Conservation (phyloP, 441 rosid genomes). For the Isatis lusitanica region DNA sequence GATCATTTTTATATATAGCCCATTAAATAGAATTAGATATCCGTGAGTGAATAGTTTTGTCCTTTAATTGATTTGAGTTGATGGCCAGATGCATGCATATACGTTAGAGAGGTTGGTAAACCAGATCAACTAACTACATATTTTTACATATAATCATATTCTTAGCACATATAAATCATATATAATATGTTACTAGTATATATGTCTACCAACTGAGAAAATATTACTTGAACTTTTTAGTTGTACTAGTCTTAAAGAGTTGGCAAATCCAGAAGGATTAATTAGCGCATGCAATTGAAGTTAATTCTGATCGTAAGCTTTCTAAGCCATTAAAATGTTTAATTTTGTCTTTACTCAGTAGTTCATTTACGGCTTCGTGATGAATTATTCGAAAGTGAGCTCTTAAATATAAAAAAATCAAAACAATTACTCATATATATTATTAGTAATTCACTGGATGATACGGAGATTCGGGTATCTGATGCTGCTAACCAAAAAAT, state of each 20-base stretch:
- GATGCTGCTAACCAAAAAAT: constrained; percentile 5
- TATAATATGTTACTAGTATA: not conserved
- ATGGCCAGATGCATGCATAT: constrained; percentile 33
- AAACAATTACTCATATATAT: not conserved
- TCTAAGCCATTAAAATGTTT: not conserved
- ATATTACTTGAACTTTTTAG: not conserved
- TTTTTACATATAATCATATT: constrained; percentile 1
- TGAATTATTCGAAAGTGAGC: constrained; percentile 3
- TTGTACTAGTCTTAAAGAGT: not conserved
- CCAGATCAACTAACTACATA: constrained; percentile 31
- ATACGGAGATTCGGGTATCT: constrained; percentile 4
- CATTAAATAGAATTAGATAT: not conserved
- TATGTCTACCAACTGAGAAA: not conserved
- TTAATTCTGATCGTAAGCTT: not conserved
- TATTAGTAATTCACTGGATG: not conserved
- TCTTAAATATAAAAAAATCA: not conserved
- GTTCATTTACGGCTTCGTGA: not conserved
- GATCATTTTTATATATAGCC: not conserved
- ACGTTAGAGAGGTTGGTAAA: constrained; percentile 33
- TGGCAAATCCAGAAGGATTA: not conserved
- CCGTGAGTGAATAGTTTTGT: not conserved
- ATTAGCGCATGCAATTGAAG: not conserved
- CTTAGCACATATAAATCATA: not conserved
- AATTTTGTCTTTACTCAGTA: not conserved
- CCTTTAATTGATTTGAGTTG: not conserved